phyloP scores from a whole-genome alignment of 2,329 filamentous ascomycete species.

The Pyricularia pennisetigena region DNA sequence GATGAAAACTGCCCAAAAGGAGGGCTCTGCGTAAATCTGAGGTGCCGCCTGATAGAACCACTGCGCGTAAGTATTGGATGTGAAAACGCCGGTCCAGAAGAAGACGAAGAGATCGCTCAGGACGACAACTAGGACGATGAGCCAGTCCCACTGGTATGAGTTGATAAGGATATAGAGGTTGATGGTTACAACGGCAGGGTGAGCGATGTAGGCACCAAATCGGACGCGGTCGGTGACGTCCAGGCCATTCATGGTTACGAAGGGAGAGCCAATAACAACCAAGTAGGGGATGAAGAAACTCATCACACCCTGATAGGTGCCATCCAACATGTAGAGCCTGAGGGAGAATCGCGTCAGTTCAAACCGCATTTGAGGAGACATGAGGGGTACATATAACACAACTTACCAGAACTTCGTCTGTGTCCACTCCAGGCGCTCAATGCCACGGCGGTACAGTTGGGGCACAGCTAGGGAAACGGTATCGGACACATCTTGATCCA shows the following conservation, averaged over 20 bases:
- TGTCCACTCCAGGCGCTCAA: slow-evolving; percentile 94
- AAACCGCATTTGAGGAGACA: slow-evolving; percentile 14
- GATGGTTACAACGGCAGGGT: slow-evolving; percentile 76
- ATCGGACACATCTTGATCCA: slow-evolving; percentile 95
- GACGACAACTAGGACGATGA: slow-evolving; percentile 72
- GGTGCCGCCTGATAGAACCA: slow-evolving; percentile 66
- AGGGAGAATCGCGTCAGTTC: slow-evolving; percentile 1
- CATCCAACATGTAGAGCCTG: slow-evolving; percentile 90
- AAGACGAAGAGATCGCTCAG: slow-evolving; percentile 84
- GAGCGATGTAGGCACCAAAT: slow-evolving; percentile 80
- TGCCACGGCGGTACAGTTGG: slow-evolving; percentile 89
- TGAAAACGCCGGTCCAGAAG: slow-evolving; percentile 91
- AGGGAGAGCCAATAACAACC: slow-evolving; percentile 59
- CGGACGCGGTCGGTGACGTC: slow-evolving; percentile 70
- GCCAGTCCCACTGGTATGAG: slow-evolving; percentile 96
- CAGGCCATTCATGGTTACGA: slow-evolving; percentile 62
- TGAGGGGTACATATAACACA: neutral
- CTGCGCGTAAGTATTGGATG: slow-evolving; percentile 34
- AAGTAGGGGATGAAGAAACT: slow-evolving; percentile 90
- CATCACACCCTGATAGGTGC: slow-evolving; percentile 87
- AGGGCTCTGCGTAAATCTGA: slow-evolving; percentile 70
- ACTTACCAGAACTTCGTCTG: slow-evolving; percentile 90
- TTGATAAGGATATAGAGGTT: slow-evolving; percentile 95
- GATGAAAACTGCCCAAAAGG: slow-evolving; percentile 80
- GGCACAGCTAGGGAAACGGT: slow-evolving; percentile 89